These are phyloP conservation scores for Ophiognomonia clavigignenti-juglandacearum DNA, from an alignment of 2,329 filamentous ascomycete genomes.

Conservation along the genomic window DNA sequence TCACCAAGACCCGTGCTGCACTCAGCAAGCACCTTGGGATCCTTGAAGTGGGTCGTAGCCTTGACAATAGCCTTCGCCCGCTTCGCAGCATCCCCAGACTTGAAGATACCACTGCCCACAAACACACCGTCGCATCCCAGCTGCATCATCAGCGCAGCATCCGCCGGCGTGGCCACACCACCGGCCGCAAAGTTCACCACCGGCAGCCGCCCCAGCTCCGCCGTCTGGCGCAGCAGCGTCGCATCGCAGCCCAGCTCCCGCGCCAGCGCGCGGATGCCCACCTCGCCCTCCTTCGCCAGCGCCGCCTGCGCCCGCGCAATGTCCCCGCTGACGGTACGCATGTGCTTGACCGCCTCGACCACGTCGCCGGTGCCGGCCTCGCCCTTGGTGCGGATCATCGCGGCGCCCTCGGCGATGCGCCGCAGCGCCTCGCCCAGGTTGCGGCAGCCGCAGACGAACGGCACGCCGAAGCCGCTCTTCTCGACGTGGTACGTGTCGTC, in stretches of 20 bases:
- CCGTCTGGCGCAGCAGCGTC: conserved; percentile 77
- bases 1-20: conserved; percentile 88
- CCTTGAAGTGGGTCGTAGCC: conserved; percentile 85
- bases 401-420: conserved; percentile 86
- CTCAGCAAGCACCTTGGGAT: conserved; percentile 80
- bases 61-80: conserved; percentile 91
- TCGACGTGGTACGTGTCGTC: conserved; percentile 89
- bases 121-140: conserved; percentile 97
- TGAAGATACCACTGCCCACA: conserved; percentile 96
- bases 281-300: conserved; percentile 49
- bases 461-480: conserved; percentile 75
- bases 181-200: conserved; percentile 98
- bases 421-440: conserved; percentile 91
- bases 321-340: conserved; percentile 81
- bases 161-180: conserved; percentile 97
- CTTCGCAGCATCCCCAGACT: conserved; percentile 85
- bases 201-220: conserved; percentile 79
- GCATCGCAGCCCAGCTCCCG: conserved; percentile 77
- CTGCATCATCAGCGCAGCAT: conserved; percentile 98
- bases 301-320: conserved; percentile 77
- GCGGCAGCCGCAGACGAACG: conserved; percentile 95
- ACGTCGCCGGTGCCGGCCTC: conserved; percentile 97
- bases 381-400: conserved; percentile 98
- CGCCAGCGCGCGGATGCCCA: conserved; percentile 63
- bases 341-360: conserved; percentile 90